Conservation (phyloP, 2,329 filamentous ascomycete genomes). For the Xylariaceae sp. region DNA sequence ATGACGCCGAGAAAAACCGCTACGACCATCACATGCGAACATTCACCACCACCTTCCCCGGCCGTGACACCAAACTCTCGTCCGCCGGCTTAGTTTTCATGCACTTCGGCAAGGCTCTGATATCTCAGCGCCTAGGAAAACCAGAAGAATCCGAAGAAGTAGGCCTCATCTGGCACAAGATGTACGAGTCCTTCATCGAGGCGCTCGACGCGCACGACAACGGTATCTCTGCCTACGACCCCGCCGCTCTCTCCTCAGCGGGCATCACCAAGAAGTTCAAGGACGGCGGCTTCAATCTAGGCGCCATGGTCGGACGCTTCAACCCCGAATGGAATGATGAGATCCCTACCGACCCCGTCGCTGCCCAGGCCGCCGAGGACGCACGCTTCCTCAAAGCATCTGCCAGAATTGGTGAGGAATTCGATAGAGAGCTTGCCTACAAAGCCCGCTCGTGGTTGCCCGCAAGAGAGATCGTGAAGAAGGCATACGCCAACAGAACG, state of each 20-base stretch:
- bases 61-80: slow-evolving; percentile 81
- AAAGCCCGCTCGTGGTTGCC: slow-evolving; percentile 80
- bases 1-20: slow-evolving; percentile 71
- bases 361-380: slow-evolving; percentile 75
- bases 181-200: slow-evolving; percentile 93
- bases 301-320: slow-evolving; percentile 75
- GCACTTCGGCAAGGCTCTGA: slow-evolving; percentile 86
- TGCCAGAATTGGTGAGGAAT: slow-evolving; percentile 82
- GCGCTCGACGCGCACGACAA: slow-evolving; percentile 98
- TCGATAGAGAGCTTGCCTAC: slow-evolving; percentile 75
- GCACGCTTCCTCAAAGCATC: slow-evolving; percentile 75
- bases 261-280: slow-evolving; percentile 80
- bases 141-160: slow-evolving; percentile 64
- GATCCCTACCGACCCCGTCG: slow-evolving; percentile 47
- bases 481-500: slow-evolving; percentile 68
- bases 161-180: slow-evolving; percentile 75
- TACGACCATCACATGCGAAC: slow-evolving; percentile 98
- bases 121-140: slow-evolving; percentile 58
- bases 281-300: slow-evolving; percentile 78
- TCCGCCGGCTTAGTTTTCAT: slow-evolving; percentile 93
- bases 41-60: slow-evolving; percentile 83
- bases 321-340: slow-evolving; percentile 80
- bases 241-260: slow-evolving; percentile 63
- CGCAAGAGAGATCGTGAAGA: slow-evolving; percentile 73
- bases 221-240: slow-evolving; percentile 80